Evolutionary conservation across 1,284 basidiomycete species (phyloP).

Genomic region (Butyriboletus regius): DNA sequence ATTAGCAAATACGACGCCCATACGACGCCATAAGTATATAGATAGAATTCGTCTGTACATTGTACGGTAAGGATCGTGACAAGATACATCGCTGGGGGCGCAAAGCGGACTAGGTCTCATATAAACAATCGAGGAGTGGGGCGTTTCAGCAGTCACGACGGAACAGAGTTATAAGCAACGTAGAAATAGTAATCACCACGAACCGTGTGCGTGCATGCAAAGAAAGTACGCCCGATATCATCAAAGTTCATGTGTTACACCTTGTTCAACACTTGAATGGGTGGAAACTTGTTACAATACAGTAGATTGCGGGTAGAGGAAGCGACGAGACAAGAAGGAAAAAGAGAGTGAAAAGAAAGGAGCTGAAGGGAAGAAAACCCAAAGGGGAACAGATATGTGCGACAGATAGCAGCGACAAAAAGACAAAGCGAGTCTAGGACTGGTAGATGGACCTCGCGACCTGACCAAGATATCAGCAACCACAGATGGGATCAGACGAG

Average conservation of each 20-base stretch:
- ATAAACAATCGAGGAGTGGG: conserved; percentile 15
- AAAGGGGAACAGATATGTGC: conserved; percentile 48
- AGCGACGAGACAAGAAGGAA: conserved; percentile 19
- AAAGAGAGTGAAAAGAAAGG: conserved; percentile 31
- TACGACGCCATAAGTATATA: conserved; percentile 16
- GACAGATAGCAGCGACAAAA: conserved; percentile 36
- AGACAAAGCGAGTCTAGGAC: conserved; percentile 56
- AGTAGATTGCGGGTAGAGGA: conserved; percentile 46
- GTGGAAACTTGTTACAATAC: conserved; percentile 68
- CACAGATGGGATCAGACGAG: neutral
- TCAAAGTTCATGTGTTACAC: conserved; percentile 44
- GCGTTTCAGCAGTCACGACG: conserved; percentile 8
- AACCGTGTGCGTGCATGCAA: conserved; percentile 14
- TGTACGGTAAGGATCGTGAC: conserved; percentile 28
- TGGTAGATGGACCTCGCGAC: conserved; percentile 68
- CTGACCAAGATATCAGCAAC: conserved; percentile 32
- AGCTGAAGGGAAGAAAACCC: conserved; percentile 34
- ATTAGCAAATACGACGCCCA: conserved; percentile 32
- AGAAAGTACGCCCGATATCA: conserved; percentile 30
- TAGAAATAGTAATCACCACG: conserved; percentile 12
- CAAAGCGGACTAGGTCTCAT: conserved; percentile 9
- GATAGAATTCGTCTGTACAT: conserved; percentile 26
- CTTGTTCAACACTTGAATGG: conserved; percentile 52
- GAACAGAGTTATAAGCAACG: conserved; percentile 10
- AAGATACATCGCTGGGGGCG: conserved; percentile 17